Percentiles rank a stretch among this genome's conserved stretches.
Conservation (phyloP, 371 early-diverging fungal species). For the Apophysomyces sp. region DNA sequence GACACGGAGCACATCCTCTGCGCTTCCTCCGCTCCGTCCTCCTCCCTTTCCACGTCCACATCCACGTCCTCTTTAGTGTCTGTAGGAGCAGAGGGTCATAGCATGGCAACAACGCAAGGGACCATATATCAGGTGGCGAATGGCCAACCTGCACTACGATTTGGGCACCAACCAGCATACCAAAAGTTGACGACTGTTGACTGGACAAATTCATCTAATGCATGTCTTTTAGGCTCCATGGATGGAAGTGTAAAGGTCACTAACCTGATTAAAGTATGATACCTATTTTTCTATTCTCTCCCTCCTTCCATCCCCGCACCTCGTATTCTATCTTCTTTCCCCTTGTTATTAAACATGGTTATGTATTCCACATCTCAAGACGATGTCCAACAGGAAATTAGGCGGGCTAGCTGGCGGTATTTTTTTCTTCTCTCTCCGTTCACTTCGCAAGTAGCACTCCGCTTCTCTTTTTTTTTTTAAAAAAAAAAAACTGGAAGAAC, state of each 20-base stretch:
- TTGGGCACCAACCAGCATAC: constrained; percentile 41
- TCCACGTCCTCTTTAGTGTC: constrained; percentile 7
- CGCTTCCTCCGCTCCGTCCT: constrained; percentile 20
- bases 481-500: too few relatives aligned
- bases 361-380: too few relatives aligned
- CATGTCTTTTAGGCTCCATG: constrained; percentile 53
- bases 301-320: not conserved
- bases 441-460: too few relatives aligned
- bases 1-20: constrained; percentile 49
- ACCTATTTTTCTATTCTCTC: not conserved
- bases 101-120: constrained; percentile 16
- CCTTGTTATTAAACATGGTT: not conserved
- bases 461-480: too few relatives aligned
- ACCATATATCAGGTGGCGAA: constrained; percentile 36
- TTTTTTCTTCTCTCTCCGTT: too few relatives aligned
- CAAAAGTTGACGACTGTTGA: constrained; percentile 54
- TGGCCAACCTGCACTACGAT: constrained; percentile 42
- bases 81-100: constrained; percentile 1
- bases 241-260: constrained; percentile 62
- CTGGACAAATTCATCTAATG: constrained; percentile 57
- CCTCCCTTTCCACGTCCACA: constrained; percentile 3
- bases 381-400: too few relatives aligned
- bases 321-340: not conserved
- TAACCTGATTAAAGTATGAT: constrained; percentile 52
- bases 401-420: too few relatives aligned